Evolutionary conservation across 768 basidiomycete genomes (phyloP), one percentile per base, ranked within the genome.

Genomic region (Lentinula edodes): DNA sequence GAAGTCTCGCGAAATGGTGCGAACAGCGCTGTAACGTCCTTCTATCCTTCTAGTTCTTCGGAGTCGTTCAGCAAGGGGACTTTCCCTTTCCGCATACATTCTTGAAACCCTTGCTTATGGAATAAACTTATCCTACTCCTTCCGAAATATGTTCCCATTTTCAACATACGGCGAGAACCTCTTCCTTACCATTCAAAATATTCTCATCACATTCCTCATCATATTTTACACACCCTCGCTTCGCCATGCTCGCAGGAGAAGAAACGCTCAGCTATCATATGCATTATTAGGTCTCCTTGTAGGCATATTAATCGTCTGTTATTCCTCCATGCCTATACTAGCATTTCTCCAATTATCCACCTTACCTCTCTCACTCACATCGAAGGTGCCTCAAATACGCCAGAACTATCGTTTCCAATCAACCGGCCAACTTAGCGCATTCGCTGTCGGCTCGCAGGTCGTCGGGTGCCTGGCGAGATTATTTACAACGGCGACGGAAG

Each of bases 151-250:
- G 23, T 98, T 95, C 74, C 94, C 97, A 0, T 97, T 98, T 80
- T 93, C 92, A 18, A 98, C 97, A 0, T 99, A 98, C 63, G 97
- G 97, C 69, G 97, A 99, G 74, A 98, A 96, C 78, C 72, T 95
- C 61, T 98, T 98, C 84, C 82, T 98, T 53, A 87, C 92, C 35
- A 69, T 94, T 62, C 94, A 96, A 74, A 94, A 96, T 77, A 78
- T 89, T 66, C 63, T 91, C 75, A 93, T 98, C 71, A 93, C 93
- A 15, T 80, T 94, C 68, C 85, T 95, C 66, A 96, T 96, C 73
- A 81, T 95, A 54, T 76, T 77, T 72, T 88, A 90, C 69, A 68
- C 82, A 13, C 80, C 84, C 5, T 74, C 62, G 56, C 64, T 51
- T 66, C 41, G 41, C 55, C 55, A 43, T 28, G 36, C 53, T n/a